phyloP scores from a whole-genome alignment of 257 asterid species.

The Rhazya stricta region DNA sequence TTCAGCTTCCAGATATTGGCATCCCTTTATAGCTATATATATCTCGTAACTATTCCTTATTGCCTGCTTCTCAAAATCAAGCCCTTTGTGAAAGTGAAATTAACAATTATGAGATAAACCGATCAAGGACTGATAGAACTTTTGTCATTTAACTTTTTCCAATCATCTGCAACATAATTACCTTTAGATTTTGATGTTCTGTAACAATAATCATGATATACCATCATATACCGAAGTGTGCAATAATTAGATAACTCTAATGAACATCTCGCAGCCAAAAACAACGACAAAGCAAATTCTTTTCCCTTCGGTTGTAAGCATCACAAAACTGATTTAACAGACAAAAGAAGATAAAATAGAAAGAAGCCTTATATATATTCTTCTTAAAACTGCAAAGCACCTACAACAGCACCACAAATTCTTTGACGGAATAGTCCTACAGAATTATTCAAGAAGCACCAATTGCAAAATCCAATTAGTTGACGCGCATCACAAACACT shows the following conservation, averaged over 20 bases:
- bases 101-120: not conserved
- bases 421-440: not conserved
- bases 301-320: not conserved
- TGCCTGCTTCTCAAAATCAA: not conserved
- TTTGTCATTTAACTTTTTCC: not conserved
- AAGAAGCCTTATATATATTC: not conserved
- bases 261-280: not conserved
- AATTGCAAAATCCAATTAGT: not conserved
- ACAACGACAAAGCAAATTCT: not conserved
- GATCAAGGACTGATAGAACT: not conserved
- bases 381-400: not conserved
- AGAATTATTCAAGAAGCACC: not conserved
- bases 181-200: not conserved
- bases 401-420: not conserved
- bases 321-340: not conserved
- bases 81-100: not conserved
- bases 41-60: not conserved
- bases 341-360: not conserved
- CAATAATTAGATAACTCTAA: not conserved
- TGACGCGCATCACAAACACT: not conserved
- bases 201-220: not conserved
- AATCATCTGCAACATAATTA: not conserved
- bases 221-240: not conserved
- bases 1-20: not conserved
- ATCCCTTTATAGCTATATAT: not conserved